phyloP scores from a whole-genome alignment of 257 asterid genomes.

The Fraxinus quadrangulata region DNA sequence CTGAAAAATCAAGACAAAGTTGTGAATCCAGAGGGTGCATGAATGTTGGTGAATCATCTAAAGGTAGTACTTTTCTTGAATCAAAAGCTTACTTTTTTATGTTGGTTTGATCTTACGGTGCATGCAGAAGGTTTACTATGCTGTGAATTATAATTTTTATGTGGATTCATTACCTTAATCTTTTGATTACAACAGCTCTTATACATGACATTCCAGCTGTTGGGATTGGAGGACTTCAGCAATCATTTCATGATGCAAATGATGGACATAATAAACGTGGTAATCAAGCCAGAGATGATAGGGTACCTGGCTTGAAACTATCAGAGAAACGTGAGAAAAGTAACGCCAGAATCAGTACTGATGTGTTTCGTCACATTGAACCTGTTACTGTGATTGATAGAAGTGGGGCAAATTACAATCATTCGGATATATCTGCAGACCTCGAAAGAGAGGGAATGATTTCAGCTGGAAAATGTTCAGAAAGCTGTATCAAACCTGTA shows the following conservation, averaged over 20 bases:
- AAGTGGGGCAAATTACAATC: constrained; percentile 25
- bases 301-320: constrained; percentile 23
- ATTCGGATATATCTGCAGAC: constrained; percentile 24
- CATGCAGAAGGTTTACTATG: constrained; percentile 9
- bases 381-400: constrained; percentile 34
- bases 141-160: background rate
- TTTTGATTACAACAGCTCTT: constrained; percentile 25
- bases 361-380: constrained; percentile 22
- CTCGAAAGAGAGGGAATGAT: constrained; percentile 30
- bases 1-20: constrained; percentile 32
- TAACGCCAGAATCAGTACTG: constrained; percentile 14
- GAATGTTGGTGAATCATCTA: constrained; percentile 25
- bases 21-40: constrained; percentile 32
- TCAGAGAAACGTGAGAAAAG: constrained; percentile 22
- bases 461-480: constrained; percentile 23
- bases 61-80: constrained; percentile 38
- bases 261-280: constrained; percentile 31
- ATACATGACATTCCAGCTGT: constrained; percentile 18
- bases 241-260: constrained; percentile 33
- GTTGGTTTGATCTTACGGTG: constrained; percentile 13
- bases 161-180: constrained; percentile 1
- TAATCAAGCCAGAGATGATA: constrained; percentile 24
- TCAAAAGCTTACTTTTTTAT: background rate
- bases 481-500: constrained; percentile 23
- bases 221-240: constrained; percentile 25